Evolutionary conservation across 2,329 filamentous ascomycete genomes (phyloP), one percentile per base, ranked within the genome.

Genomic region (Venturia carpophila): DNA sequence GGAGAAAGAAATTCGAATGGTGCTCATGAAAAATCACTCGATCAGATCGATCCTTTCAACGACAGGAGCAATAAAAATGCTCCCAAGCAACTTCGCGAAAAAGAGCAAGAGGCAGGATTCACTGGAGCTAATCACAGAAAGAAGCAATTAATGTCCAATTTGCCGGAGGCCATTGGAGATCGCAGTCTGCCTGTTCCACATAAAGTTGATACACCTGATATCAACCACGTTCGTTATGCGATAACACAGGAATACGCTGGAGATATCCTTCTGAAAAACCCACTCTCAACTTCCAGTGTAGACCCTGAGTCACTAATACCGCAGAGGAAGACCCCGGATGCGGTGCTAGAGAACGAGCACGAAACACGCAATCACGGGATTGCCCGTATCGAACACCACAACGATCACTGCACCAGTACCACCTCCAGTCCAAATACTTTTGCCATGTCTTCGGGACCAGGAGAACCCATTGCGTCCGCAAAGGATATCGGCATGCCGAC

Each of bases 401-500:
- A 17, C 27, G 3, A 34, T 30, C 17, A 39, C 27, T 19, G 10
- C 19, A n/a, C 27, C 30, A 4, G 6, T 24, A 17, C 10, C 9
- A 10, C 17, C 3, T n/a, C 30, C 15, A 21, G 24, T 17, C 24
- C 49, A 34, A 21, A 34, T 10, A 19, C 4, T 13, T 37, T 24
- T 5, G 5, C 27, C 15, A 58, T 58, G 52, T 37, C 52, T 58
- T 58, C 30, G 7, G 10, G 19, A 58, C 19, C 15, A 3, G 30
- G 17, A n/a, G 52, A 58, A 15, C 27, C 52, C 13, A 37, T 58
- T 15, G 52, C 52, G 15, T 58, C 52, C 17, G 52, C 52, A 9
- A 58, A 58, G 30, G 52, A 58, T 11, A 58, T 58, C 19, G 52
- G 52, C 27, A 58, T 58, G 30, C 52, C 52, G 30, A 58, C 30